Base-by-base conservation (phyloP, 495 filamentous ascomycete genomes). In the Aspergillus conjunctus region DNA sequence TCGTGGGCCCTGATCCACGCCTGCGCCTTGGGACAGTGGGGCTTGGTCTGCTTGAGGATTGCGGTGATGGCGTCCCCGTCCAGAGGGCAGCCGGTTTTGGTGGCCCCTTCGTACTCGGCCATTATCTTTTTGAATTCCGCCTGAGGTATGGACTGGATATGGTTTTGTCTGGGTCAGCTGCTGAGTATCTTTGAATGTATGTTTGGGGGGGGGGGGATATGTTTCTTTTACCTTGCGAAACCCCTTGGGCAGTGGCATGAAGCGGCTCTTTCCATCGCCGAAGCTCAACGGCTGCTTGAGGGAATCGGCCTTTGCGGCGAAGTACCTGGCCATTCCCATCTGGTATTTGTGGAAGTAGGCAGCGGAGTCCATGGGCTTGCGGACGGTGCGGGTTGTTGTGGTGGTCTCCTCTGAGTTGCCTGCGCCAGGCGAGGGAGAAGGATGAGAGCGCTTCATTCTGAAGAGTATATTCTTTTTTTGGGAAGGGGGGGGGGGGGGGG, bases 11-110 rank as follows among this genome's bases (percentile, higher is more conserved):
- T 63, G 5, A 67, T 51, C 66, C 61, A 63, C 17, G 59, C 44
- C 51, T 65, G 59, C 5, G 66, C 67, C 33, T 56, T 59, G 30
- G 41, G 55, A 34, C 61, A 66, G 21, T 94, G 88, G 7, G 89
- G 86, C 37, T 83, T 81, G 7, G 87, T 86, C 14, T 81, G 73
- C 48, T 79, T 78, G 26, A 95, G 79, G 66, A 93, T 83, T 6
- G 83, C 79, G 44, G 87, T 81, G 54, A 93, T 76, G 6, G 77
- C 76, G 4, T 84, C 79, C 48, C 81, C 75, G 1, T 85, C 70
- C 10, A 71, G 58, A 34, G 61, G 48, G 8, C 32, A 31, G 12
- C n/a, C n/a, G n/a, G 30, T 11, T 6, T 34, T 32, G 7, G 54
- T 43, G 9, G 45, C 21, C 0, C 21, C 53, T 17, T 63, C 44